Base-by-base conservation (phyloP, 192 early-diverging fungal species). In the Podila verticillata region DNA sequence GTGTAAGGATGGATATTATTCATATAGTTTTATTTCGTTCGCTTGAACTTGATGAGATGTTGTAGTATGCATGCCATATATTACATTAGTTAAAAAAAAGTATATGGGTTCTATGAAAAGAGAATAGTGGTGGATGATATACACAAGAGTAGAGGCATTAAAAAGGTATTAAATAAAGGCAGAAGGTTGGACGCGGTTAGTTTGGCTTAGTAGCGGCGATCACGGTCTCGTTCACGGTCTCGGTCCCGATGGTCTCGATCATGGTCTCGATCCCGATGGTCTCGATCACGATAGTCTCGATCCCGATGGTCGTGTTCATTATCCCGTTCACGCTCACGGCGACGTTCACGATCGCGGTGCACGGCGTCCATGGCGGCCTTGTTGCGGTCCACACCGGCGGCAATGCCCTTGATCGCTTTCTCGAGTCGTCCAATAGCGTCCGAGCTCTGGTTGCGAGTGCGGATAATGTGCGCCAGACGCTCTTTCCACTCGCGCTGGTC, bases 321-420 rank as follows among this genome's bases (percentile, higher is more conserved):
- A 48, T 79, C 75, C 13, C 68, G 63, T 17, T 79, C 75, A 3
- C 75, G 61, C 30, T 79, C 75, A 1, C 51, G 57, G 22, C 75
- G 70, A 19, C 69, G 64, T 39, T 79, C 69, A 20, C 75, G 75
- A 24, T 79, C 75, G 10, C 75, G 75, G 32, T 71, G 70, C 9
- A 79, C 75, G 10, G 75, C 75, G 29, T 79, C 75, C 75, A 79
- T 67, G 10, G 75, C 75, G 0, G 75, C 60, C 39, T 72, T 70
- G 59, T 79, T 79, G 3, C 75, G 49, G 60, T 79, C 75, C 6
- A 79, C 68, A 7, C 59, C 64, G 26, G 59, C 22, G 2, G 69
- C 60, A 57, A 79, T 79, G 1, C 65, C 65, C 31, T 72, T 56
- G 51, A 79, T 66, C 3, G 65, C 48, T 6, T 51, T 31, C 9